Evolutionary conservation across 2,329 filamentous ascomycete genomes (phyloP).

Genomic region (Mollisiaceae sp.): DNA sequence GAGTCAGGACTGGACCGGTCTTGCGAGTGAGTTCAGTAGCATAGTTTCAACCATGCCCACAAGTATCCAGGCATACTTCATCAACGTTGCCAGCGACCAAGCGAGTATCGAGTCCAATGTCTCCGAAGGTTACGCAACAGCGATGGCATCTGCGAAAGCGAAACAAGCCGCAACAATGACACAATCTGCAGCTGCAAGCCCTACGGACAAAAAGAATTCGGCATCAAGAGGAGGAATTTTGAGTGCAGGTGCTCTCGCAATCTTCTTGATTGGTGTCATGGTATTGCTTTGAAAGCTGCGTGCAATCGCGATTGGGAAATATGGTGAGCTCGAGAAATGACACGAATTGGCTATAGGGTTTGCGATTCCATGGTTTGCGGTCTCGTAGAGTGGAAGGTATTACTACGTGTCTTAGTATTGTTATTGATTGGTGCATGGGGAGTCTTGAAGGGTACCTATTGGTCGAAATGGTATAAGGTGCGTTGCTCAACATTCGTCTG

Average conservation of each 20-base stretch:
- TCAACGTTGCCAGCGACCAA: neutral
- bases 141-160: neutral
- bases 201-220: neutral
- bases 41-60: neutral
- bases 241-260: neutral
- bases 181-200: neutral
- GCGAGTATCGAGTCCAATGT: neutral
- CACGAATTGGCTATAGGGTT: neutral
- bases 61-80: neutral
- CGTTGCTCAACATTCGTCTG: neutral
- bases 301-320: neutral
- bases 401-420: neutral
- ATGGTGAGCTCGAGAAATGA: neutral
- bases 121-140: neutral
- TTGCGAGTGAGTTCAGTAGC: neutral
- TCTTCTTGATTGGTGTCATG: constrained; percentile 1
- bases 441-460: neutral
- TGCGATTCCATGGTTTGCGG: neutral
- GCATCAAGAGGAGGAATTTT: neutral
- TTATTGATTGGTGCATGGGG: neutral
- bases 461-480: neutral
- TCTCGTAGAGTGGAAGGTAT: neutral
- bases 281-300: neutral
- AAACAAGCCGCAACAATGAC: neutral
- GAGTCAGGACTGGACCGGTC: no score